Base-by-base conservation (phyloP, 2,329 filamentous ascomycete genomes). In the Aspergillus latus region DNA sequence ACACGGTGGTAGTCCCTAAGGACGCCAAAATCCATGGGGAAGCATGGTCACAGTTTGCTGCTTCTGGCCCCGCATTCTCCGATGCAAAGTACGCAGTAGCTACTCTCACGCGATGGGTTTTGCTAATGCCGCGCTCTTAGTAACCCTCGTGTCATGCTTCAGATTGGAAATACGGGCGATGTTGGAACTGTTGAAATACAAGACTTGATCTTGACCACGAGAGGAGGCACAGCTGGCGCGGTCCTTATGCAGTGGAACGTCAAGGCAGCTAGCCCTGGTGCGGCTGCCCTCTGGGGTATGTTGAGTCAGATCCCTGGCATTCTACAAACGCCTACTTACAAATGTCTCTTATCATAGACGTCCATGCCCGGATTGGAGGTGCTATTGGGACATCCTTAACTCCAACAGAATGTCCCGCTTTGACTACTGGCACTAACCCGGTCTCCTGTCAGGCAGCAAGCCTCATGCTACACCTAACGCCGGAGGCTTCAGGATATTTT, bases 21-120 rank as follows among this genome's bases (percentile, higher is more conserved):
- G 75, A 78, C 11, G 78, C 79, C 4, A 74, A 75, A 2, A 78
- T 85, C 28, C 70, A 82, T 13, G 83, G 83, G 13, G 79, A 84
- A 65, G 78, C 75, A 2, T 82, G 80, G 59, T 51, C 57, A 72
- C 72, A 73, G 4, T 79, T 81, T 66, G 77, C 74, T 11, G 81
- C 73, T 7, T 68, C 67, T 3, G 82, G 82, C 5, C 55, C 63
- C 56, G 74, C 68, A 47, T 84, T 80, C 67, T 71, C 64, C 42
- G 70, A 76, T 54, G 66, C 70, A 1, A 52, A 13, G 50, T 46
- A 46, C 26, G 29, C 16, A 10, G 15, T 21, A 37, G 5, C 3
- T 29, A 46, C 30, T 9, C 21, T 3, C 3, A 42, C 5, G 15
- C 9, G 9, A 16, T n/a, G 8, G 29, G 8, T 4, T 13, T 9